These are phyloP conservation scores for Arctium lappa DNA, from an alignment of 129 eudicot genomes.

Conservation along the genomic window DNA sequence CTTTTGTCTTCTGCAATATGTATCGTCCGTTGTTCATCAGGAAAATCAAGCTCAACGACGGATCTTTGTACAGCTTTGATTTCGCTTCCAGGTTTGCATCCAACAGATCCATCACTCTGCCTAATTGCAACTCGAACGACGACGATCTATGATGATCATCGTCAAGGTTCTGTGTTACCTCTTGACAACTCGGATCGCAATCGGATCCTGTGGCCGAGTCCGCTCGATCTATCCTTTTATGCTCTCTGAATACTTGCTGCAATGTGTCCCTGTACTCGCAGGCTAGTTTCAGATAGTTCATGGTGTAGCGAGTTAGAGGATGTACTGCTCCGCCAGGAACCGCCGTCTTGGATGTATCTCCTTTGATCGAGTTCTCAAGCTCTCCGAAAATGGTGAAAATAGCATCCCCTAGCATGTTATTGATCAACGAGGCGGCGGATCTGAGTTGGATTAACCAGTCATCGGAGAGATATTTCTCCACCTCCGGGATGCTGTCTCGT, in stretches of 20 bases:
- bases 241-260: conserved; percentile 65
- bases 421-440: conserved; percentile 38
- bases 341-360: conserved; percentile 51
- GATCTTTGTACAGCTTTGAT: conserved; percentile 59
- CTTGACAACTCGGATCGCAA: conserved; percentile 19
- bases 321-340: conserved; percentile 93
- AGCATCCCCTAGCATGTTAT: conserved; percentile 55
- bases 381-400: conserved; percentile 61
- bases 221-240: conserved; percentile 41
- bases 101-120: conserved; percentile 53
- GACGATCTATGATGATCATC: conserved; percentile 12
- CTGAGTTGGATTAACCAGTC: conserved; percentile 33
- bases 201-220: conserved; percentile 42
- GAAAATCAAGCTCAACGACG: conserved; percentile 52
- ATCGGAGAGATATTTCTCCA: conserved; percentile 32
- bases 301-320: conserved; percentile 67
- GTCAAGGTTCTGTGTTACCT: neutral
- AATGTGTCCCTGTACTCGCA: conserved; percentile 69
- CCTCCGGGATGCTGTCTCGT: conserved; percentile 36
- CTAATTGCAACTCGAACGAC: conserved; percentile 47
- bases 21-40: conserved; percentile 86
- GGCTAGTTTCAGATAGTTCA: conserved; percentile 66
- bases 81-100: conserved; percentile 54
- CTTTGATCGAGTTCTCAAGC: conserved; percentile 63
- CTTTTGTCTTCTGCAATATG: conserved; percentile 68